Conservation (phyloP, 2,329 filamentous ascomycete genomes). For the Fusarium protoensiforme region DNA sequence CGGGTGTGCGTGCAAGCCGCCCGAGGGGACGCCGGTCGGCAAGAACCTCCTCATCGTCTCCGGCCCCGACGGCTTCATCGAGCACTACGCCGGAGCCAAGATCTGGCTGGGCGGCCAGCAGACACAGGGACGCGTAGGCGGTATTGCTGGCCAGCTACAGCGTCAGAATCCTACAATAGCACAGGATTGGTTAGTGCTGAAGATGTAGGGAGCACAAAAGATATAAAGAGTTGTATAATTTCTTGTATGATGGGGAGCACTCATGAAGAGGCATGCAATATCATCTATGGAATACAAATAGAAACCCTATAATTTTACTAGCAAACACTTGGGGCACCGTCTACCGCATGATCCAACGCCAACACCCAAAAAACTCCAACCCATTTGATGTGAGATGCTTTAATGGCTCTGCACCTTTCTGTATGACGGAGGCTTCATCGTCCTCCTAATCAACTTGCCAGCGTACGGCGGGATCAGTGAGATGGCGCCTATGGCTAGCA, state of each 20-base stretch:
- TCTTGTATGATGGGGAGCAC: conserved; percentile 1
- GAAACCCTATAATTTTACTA: conserved; percentile 24
- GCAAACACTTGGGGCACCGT: conserved; percentile 19
- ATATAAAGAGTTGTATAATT: conserved; percentile 1
- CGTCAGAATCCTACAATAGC: conserved; percentile 52
- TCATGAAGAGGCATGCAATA: conserved; percentile 19
- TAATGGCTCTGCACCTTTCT: conserved; percentile 85
- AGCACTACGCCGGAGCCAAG: conserved; percentile 82
- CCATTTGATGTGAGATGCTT: conserved; percentile 22
- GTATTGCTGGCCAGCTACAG: conserved; percentile 72
- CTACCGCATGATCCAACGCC: conserved; percentile 38
- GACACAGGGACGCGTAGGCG: conserved; percentile 78
- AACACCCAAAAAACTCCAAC: conserved; percentile 15
- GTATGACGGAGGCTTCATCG: conserved; percentile 92
- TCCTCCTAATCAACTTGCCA: conserved; percentile 84
- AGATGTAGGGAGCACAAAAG: conserved; percentile 52
- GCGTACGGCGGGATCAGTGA: conserved; percentile 88
- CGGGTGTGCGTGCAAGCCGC: conserved; percentile 41
- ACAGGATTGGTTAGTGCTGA: conserved; percentile 63
- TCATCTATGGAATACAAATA: conserved; percentile 25
- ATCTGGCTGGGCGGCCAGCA: conserved; percentile 78
- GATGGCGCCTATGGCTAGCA: conserved; percentile 81
- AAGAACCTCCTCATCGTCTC: conserved; percentile 83
- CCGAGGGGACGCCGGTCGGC: conserved; percentile 47
- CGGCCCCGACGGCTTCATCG: conserved; percentile 90